These are phyloP conservation scores for Monilinia polystroma DNA, from an alignment of 2,329 filamentous ascomycete species.

Conservation along the genomic window DNA sequence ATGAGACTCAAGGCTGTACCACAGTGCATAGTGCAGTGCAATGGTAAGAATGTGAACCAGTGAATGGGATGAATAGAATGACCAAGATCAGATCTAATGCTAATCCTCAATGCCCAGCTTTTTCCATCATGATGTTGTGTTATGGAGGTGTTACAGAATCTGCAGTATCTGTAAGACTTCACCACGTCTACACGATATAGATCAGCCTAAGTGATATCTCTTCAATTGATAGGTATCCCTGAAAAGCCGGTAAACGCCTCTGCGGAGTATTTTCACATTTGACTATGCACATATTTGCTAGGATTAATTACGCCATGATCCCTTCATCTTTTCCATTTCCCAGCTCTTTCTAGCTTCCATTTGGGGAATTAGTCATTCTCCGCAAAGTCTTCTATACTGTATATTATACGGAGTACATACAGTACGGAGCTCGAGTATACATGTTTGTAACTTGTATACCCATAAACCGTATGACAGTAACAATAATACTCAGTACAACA, in stretches of 20 bases:
- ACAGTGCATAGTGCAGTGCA: no score
- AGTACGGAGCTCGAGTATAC: no score
- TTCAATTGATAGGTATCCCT: not conserved
- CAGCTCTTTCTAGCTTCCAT: not conserved
- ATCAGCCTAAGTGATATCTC: not conserved
- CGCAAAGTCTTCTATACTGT: no score
- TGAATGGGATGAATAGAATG: not conserved
- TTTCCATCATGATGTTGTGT: not conserved
- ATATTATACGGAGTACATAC: no score
- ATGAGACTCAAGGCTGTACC: no score
- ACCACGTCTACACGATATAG: no score
- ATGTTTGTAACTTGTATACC: no score
- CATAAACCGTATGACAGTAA: no score
- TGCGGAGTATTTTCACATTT: not conserved
- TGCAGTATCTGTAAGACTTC: not conserved
- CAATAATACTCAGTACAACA: no score
- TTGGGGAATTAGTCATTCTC: not conserved
- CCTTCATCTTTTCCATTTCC: not conserved
- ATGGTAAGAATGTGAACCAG: not conserved
- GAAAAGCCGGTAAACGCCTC: not conserved
- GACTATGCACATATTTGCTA: not conserved
- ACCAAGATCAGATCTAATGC: no score
- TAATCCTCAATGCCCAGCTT: no score
- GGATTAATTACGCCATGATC: conserved; percentile 2
- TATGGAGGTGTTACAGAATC: not conserved